Conservation (phyloP, 805 yeast genomes). For the Kluyveromyces wickerhamii region DNA sequence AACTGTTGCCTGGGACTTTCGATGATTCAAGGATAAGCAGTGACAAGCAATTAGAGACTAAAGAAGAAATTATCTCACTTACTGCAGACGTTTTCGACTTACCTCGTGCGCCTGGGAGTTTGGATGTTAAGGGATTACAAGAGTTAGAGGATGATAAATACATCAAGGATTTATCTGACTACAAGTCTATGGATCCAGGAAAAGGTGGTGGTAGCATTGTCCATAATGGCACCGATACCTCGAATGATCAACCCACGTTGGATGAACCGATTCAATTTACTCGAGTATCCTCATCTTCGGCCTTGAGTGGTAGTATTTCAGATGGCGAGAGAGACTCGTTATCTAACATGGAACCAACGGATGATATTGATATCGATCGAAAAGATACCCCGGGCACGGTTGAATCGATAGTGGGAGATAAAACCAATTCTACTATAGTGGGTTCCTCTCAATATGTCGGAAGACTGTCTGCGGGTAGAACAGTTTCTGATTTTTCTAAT, state of each 20-base stretch:
- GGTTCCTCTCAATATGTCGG: slow-evolving; percentile 13
- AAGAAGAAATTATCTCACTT: background rate
- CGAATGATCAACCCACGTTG: slow-evolving; percentile 17
- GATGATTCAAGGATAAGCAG: too few relatives aligned
- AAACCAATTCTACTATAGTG: slow-evolving; percentile 21
- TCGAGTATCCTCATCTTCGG: slow-evolving; percentile 34
- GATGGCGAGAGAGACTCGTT: slow-evolving; percentile 9
- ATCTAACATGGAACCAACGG: slow-evolving; percentile 6
- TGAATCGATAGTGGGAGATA: slow-evolving; percentile 16
- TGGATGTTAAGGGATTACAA: slow-evolving; percentile 39
- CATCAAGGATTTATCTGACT: slow-evolving; percentile 7
- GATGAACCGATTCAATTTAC: slow-evolving; percentile 37
- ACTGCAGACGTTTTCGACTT: slow-evolving; percentile 14
- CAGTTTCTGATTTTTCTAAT: slow-evolving; percentile 5
- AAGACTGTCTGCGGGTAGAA: slow-evolving; percentile 6
- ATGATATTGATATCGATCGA: slow-evolving; percentile 4
- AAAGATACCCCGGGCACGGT: slow-evolving; percentile 11
- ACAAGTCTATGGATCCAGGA: slow-evolving; percentile 42
- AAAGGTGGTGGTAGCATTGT: slow-evolving; percentile 17
- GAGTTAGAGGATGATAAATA: slow-evolving; percentile 8
- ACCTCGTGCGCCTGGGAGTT: slow-evolving; percentile 41
- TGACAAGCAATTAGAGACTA: too few relatives aligned
- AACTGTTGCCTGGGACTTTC: slow-evolving; percentile 4
- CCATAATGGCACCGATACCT: slow-evolving; percentile 1
- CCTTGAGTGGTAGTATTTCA: slow-evolving; percentile 18